phyloP scores from a whole-genome alignment of 1,284 basidiomycete genomes.

The Ganoderma resinaceum region DNA sequence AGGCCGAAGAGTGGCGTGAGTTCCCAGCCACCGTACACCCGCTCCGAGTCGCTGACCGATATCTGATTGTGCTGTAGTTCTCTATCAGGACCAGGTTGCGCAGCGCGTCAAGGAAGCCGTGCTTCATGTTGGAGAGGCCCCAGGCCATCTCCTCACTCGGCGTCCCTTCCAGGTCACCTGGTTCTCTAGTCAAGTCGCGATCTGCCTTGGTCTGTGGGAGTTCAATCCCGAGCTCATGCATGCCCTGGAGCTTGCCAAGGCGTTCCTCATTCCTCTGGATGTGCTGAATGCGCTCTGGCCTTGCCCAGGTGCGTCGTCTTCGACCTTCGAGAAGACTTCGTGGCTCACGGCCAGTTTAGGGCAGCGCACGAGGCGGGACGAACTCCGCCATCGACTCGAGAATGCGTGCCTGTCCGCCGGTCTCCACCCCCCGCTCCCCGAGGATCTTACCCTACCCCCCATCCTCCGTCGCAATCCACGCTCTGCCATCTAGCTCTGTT shows the following conservation, averaged over 20 bases:
- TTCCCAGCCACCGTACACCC: constrained; percentile 28
- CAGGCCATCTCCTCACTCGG: constrained; percentile 61
- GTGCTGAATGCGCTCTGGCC: constrained; percentile 76
- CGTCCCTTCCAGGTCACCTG: constrained; percentile 75
- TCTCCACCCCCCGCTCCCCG: constrained; percentile 34
- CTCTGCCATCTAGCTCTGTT: constrained; percentile 6
- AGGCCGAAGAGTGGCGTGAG: constrained; percentile 80
- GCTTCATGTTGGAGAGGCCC: constrained; percentile 51
- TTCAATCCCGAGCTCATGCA: constrained; percentile 62
- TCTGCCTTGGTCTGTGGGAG: constrained; percentile 72
- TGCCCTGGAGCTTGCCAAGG: constrained; percentile 72
- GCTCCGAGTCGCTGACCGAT: constrained; percentile 4
- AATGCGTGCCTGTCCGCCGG: constrained; percentile 36
- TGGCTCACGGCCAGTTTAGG: constrained; percentile 24
- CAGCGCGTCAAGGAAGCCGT: constrained; percentile 59
- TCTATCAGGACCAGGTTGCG: constrained; percentile 67
- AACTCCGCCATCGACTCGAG: constrained; percentile 38
- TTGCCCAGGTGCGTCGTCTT: constrained; percentile 54
- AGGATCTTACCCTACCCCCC: constrained; percentile 37
- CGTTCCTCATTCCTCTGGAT: constrained; percentile 67
- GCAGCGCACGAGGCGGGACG: constrained; percentile 37
- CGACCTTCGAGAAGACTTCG: not conserved
- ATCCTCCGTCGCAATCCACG: constrained; percentile 30
- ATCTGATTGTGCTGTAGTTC: constrained; percentile 48
- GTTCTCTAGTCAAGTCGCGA: constrained; percentile 54